phyloP scores from a whole-genome alignment of 495 filamentous ascomycete species.

The Trichoderma reesei region DNA sequence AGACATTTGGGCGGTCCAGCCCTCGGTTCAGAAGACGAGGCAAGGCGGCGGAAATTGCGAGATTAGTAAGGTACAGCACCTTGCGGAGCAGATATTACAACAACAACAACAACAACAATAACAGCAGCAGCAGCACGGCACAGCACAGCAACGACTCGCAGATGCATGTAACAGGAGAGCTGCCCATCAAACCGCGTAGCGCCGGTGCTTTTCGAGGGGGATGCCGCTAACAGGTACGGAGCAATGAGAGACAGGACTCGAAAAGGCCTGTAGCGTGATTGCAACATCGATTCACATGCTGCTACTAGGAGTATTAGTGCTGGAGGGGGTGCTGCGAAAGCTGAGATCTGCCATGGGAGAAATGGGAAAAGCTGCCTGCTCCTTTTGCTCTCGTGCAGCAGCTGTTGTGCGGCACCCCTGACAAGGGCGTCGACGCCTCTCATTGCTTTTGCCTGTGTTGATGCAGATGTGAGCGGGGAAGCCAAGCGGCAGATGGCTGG shows the following conservation, averaged over 20 bases:
- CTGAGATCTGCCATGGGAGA: neutral
- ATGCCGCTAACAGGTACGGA: neutral
- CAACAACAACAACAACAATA: no score
- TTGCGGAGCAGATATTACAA: neutral
- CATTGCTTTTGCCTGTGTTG: neutral
- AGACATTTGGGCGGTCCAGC: neutral
- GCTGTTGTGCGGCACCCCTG: slow-evolving; percentile 2
- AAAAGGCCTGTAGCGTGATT: neutral
- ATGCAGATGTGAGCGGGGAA: slow-evolving; percentile 7
- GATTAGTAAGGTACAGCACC: slow-evolving; percentile 6
- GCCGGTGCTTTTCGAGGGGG: neutral
- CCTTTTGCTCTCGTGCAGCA: slow-evolving; percentile 2
- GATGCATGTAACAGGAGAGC: no score
- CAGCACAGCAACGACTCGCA: neutral
- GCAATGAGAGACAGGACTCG: neutral
- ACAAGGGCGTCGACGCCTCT: slow-evolving; percentile 4
- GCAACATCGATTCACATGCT: neutral
- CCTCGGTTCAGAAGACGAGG: neutral
- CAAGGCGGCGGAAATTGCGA: no score
- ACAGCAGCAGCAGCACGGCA: no score
- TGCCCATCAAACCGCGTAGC: neutral
- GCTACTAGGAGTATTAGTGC: neutral
- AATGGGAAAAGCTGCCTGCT: neutral
- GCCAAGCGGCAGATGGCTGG: slow-evolving; percentile 5
- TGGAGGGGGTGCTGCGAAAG: neutral